Evolutionary conservation across 164 flowering plant species (phyloP).

Genomic region (Sextonia rubra): DNA sequence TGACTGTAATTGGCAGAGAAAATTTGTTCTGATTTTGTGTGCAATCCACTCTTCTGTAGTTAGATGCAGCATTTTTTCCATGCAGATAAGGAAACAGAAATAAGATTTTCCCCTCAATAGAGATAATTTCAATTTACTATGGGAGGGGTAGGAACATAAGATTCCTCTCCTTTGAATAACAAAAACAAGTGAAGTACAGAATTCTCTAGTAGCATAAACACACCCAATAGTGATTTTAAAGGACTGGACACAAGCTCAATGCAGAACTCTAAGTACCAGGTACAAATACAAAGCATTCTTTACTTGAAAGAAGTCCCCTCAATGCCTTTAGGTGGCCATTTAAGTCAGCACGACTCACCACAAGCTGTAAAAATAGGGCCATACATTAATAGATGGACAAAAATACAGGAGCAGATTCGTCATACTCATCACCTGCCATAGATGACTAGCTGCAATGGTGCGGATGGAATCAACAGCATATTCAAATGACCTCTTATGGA

Average conservation of each 20-base stretch:
- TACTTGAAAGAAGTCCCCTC: constrained; percentile 98
- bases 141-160: too few relatives aligned
- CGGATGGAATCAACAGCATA: constrained; percentile 70
- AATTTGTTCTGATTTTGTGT: too few relatives aligned
- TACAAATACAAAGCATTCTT: neutral
- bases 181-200: too few relatives aligned
- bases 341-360: constrained; percentile 93
- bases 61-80: too few relatives aligned
- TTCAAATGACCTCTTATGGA: constrained; percentile 94
- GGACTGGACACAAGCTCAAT: neutral
- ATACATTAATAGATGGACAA: constrained; percentile 11
- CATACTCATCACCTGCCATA: constrained; percentile 78
- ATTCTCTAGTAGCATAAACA: too few relatives aligned
- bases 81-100: too few relatives aligned
- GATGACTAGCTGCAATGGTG: constrained; percentile 89
- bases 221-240: neutral
- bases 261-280: neutral
- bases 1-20: too few relatives aligned
- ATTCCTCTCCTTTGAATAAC: too few relatives aligned
- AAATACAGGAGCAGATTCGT: constrained; percentile 7
- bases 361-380: constrained; percentile 59
- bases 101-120: too few relatives aligned
- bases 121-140: too few relatives aligned
- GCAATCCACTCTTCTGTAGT: too few relatives aligned
- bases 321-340: constrained; percentile 95